Conservation (phyloP, 2,329 filamentous ascomycete genomes). For the Ophiostoma sp. region DNA sequence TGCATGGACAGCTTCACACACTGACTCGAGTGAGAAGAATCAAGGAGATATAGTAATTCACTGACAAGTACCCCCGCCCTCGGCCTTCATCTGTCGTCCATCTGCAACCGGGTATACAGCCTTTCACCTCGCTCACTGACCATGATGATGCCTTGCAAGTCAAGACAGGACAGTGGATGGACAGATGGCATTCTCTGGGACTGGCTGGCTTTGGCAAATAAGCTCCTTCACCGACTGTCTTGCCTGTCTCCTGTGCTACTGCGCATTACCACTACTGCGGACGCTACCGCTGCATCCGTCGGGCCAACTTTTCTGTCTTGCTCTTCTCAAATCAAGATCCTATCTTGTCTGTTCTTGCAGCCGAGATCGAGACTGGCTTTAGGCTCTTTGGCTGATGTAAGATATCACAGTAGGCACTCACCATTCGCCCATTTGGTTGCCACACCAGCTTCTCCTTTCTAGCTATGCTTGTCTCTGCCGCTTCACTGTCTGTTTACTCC, state of each 20-base stretch:
- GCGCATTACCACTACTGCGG: neutral
- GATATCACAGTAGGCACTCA: too few species aligned
- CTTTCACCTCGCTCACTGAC: neutral
- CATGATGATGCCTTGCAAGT: neutral
- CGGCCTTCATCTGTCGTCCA: neutral
- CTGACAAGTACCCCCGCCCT: neutral
- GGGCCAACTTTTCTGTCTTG: neutral
- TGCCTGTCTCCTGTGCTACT: neutral
- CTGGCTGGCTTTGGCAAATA: too few species aligned
- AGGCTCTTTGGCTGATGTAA: too few species aligned
- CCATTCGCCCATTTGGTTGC: too few species aligned
- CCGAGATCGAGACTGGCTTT: neutral
- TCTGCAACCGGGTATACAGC: neutral
- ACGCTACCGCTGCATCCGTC: conserved; percentile 3
- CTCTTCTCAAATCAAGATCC: neutral
- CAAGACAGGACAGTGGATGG: neutral
- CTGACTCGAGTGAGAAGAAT: too few species aligned
- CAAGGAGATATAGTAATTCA: too few species aligned
- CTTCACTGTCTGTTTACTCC: too few species aligned
- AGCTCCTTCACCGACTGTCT: conserved; percentile 1
- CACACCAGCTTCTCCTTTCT: too few species aligned
- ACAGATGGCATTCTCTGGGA: neutral
- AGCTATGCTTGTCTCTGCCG: too few species aligned
- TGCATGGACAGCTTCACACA: too few species aligned
- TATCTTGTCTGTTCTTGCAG: neutral